phyloP scores from a whole-genome alignment of 345 rosid genomes.

The Anacardium occidentale region DNA sequence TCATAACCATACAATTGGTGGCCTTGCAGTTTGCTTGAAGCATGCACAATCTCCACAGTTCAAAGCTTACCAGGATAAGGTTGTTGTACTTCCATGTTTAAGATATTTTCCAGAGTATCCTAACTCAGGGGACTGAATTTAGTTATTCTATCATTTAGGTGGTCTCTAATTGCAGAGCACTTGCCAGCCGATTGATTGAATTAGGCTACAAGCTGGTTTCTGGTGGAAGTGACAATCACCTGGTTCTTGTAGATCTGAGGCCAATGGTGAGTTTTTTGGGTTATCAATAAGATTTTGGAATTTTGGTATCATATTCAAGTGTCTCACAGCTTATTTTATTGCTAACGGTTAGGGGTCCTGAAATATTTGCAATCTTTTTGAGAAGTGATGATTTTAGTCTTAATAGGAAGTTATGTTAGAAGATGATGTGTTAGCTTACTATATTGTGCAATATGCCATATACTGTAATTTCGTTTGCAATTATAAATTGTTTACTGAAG shows the following conservation, averaged over 20 bases:
- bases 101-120: neutral
- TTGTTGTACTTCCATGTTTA: conserved; percentile 19
- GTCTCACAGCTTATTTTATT: neutral
- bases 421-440: neutral
- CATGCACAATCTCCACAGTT: conserved; percentile 72
- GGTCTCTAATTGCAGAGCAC: conserved; percentile 71
- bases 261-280: conserved; percentile 53
- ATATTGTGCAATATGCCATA: neutral
- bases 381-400: neutral
- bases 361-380: neutral
- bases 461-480: neutral
- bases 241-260: conserved; percentile 86
- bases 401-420: neutral
- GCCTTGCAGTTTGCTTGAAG: conserved; percentile 87
- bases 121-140: neutral
- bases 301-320: neutral
- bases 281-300: neutral
- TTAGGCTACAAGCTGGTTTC: conserved; percentile 82
- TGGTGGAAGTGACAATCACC: conserved; percentile 90
- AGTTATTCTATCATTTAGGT: conserved; percentile 45
- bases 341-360: neutral
- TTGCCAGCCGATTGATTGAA: conserved; percentile 68
- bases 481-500: neutral
- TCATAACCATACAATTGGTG: conserved; percentile 94
- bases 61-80: conserved; percentile 76